These are phyloP conservation scores for Anthracocystis setariae DNA, from an alignment of 1,284 basidiomycete species.

Conservation along the genomic window DNA sequence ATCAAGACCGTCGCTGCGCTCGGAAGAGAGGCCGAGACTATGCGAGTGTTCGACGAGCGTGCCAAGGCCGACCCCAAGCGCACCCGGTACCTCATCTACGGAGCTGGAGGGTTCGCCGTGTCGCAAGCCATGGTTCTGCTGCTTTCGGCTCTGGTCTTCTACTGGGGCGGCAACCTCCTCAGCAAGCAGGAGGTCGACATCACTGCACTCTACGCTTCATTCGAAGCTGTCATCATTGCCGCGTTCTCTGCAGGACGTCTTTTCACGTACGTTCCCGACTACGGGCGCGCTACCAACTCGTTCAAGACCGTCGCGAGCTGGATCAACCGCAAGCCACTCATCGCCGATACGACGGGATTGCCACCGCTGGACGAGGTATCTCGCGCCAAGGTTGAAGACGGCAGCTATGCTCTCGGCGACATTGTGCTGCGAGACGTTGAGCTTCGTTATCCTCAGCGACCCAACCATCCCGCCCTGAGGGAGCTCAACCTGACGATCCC, in stretches of 20 bases:
- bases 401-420: constrained; percentile 47
- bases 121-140: constrained; percentile 67
- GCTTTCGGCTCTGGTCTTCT: constrained; percentile 67
- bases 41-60: constrained; percentile 60
- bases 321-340: constrained; percentile 52
- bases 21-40: constrained; percentile 67
- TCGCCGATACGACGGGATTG: constrained; percentile 30
- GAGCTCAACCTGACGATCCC: constrained; percentile 58
- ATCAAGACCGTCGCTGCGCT: constrained; percentile 69
- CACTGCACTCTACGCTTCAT: constrained; percentile 56
- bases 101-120: constrained; percentile 66
- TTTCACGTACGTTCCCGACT: constrained; percentile 60
- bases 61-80: constrained; percentile 46
- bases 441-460: constrained; percentile 64
- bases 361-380: constrained; percentile 13
- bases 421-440: constrained; percentile 59
- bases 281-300: constrained; percentile 55
- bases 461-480: constrained; percentile 55
- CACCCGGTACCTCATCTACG: constrained; percentile 58
- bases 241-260: constrained; percentile 63
- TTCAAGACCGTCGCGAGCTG: constrained; percentile 53
- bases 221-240: constrained; percentile 69
- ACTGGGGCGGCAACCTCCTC: constrained; percentile 66
- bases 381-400: constrained; percentile 21
- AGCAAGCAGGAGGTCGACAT: constrained; percentile 52